Conservation (phyloP, 768 basidiomycete species). For the Phlebiopsis gigantea region DNA sequence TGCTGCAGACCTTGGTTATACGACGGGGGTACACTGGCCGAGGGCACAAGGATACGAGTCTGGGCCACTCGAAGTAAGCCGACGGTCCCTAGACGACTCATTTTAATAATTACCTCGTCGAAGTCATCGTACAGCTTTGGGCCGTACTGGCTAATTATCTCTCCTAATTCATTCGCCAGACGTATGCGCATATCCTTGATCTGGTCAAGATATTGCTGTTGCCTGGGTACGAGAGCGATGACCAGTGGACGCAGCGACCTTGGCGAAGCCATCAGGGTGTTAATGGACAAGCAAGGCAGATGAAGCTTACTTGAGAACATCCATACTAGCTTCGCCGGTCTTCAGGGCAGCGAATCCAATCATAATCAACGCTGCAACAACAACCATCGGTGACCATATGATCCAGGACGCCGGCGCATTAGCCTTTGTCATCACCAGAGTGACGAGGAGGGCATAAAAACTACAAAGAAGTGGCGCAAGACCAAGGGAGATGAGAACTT, state of each 20-base stretch:
- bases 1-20: conserved; percentile 68
- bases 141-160: conserved; percentile 81
- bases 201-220: conserved; percentile 72
- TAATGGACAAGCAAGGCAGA: no score
- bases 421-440: conserved; percentile 62
- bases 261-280: conserved; percentile 9
- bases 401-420: conserved; percentile 57
- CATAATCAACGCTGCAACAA: conserved; percentile 68
- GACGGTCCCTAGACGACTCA: no score
- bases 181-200: conserved; percentile 67
- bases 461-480: conserved; percentile 81
- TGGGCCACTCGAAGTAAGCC: conserved; percentile 29
- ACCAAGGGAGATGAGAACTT: conserved; percentile 87
- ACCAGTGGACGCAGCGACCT: conserved; percentile 91
- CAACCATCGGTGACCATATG: conserved; percentile 70
- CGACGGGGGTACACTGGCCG: conserved; percentile 72
- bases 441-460: conserved; percentile 76
- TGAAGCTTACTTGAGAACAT: conserved; percentile 80
- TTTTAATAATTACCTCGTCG: conserved; percentile 49
- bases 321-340: conserved; percentile 96
- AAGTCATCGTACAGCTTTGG: conserved; percentile 86
- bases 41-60: conserved; percentile 76
- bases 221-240: conserved; percentile 82
- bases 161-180: conserved; percentile 78
- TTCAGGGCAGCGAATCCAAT: conserved; percentile 92